Base-by-base conservation (phyloP, 23 red algal genomes). In the Agarophyton chilense region DNA sequence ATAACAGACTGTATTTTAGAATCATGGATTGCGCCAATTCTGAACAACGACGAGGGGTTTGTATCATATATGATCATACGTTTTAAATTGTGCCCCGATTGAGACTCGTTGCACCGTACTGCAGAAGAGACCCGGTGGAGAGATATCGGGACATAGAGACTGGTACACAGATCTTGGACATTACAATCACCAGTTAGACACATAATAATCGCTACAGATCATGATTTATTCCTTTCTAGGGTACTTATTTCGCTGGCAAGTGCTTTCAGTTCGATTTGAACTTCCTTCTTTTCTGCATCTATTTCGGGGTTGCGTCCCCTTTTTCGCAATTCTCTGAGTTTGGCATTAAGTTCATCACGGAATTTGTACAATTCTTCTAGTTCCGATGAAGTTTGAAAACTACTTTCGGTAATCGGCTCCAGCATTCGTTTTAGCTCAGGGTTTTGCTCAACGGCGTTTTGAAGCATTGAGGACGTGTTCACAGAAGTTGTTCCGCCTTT, bases 291-390 rank as follows among this genome's bases (percentile, higher is more conserved):
- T 50, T 80, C 77, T 5, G 54, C 51, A 80, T 55, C 77, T 58
- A 80, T 80, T 80, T 74, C 68, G 7, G 77, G 32, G 6, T 40
- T 55, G 10, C 77, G 77, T 31, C 77, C 54, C 28, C 25, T 17
- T 41, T 58, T 58, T 60, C 77, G 21, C 50, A 80, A 80, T 10
- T 80, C 77, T 38, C 54, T 17, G 24, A 55, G 77, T 80, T 29
- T 80, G 14, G 19, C 33, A 18, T 80, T 50, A 25, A 80, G 54
- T 61, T 80, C 77, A 11, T 50, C 51, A 55, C 54, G 50, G 21
- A 40, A 80, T 80, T 31, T 80, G 38, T 80, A 80, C 77, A 80
- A 32, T 29, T 80, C 77, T 52, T 80, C 77, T 4, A 80, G 77
- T 56, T 80, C 77, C 26, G 77, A 80, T 52, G 77, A 80, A 8